Evolutionary conservation across 192 early-diverging fungal species (phyloP).

Genomic region (Umbelopsis sp.): DNA sequence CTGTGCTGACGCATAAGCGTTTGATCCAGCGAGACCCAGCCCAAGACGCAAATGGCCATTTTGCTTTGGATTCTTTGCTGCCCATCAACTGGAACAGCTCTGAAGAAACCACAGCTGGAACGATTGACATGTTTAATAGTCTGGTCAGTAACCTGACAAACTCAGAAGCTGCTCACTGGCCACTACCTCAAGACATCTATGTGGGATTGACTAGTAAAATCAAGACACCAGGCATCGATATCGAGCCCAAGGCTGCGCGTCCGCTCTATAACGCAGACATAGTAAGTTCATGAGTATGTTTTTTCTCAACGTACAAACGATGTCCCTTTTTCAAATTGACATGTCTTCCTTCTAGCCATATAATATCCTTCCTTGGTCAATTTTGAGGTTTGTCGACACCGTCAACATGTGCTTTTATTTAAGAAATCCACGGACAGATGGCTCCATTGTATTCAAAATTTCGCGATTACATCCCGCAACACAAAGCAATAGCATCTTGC

Average conservation of each 20-base stretch:
- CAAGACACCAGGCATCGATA: background rate
- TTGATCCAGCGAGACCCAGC: background rate
- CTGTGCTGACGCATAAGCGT: conserved; percentile 4
- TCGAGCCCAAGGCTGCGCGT: background rate
- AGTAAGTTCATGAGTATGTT: background rate
- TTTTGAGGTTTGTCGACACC: background rate
- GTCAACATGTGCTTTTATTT: background rate
- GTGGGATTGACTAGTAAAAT: background rate
- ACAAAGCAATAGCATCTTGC: background rate
- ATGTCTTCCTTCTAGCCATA: background rate
- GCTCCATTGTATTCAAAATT: background rate
- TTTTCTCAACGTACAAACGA: background rate
- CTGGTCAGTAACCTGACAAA: background rate
- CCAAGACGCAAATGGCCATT: background rate
- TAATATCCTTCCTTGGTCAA: background rate
- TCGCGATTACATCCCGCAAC: background rate
- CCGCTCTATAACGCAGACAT: background rate
- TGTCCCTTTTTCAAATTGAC: background rate
- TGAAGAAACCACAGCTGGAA: no score
- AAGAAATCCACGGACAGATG: background rate
- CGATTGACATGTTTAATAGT: background rate
- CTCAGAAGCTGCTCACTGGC: background rate
- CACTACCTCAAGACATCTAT: background rate
- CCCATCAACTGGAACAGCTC: no score
- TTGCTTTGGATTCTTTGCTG: background rate